Conservation (phyloP, 768 basidiomycete species). For the Kwoniella mangroviensis region DNA sequence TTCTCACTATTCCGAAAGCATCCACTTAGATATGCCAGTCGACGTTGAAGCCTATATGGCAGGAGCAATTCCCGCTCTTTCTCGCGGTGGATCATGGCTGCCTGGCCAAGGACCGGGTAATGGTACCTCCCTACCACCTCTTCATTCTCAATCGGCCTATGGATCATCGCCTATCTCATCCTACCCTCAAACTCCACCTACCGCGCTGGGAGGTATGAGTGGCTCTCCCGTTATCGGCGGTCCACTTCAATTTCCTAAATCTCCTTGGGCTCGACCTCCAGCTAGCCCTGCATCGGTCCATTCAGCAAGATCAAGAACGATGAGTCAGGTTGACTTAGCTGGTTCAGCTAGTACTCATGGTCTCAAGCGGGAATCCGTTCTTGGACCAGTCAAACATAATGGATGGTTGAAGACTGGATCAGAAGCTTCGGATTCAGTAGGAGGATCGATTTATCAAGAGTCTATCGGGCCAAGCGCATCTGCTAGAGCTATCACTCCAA, state of each 20-base stretch:
- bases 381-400: background rate
- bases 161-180: slow-evolving; percentile 10
- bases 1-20: too few relatives aligned
- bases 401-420: slow-evolving; percentile 12
- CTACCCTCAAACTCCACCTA: slow-evolving; percentile 6
- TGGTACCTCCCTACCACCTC: background rate
- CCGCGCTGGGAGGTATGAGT: background rate
- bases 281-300: background rate
- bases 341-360: background rate
- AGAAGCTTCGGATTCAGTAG: background rate
- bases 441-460: background rate
- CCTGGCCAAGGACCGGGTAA: background rate
- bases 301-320: slow-evolving; percentile 7
- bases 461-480: background rate
- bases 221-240: background rate
- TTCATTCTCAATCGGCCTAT: background rate
- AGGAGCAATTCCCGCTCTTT: slow-evolving; percentile 43
- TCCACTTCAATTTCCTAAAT: background rate
- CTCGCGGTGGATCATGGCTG: slow-evolving; percentile 45
- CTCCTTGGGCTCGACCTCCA: background rate
- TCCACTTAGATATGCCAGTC: slow-evolving; percentile 35
- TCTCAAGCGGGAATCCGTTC: background rate
- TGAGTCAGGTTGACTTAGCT: background rate
- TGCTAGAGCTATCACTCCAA: background rate
- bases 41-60: slow-evolving; percentile 49